Evolutionary conservation across 2,329 filamentous ascomycete species (phyloP).

Genomic region (Zalaria sp.): DNA sequence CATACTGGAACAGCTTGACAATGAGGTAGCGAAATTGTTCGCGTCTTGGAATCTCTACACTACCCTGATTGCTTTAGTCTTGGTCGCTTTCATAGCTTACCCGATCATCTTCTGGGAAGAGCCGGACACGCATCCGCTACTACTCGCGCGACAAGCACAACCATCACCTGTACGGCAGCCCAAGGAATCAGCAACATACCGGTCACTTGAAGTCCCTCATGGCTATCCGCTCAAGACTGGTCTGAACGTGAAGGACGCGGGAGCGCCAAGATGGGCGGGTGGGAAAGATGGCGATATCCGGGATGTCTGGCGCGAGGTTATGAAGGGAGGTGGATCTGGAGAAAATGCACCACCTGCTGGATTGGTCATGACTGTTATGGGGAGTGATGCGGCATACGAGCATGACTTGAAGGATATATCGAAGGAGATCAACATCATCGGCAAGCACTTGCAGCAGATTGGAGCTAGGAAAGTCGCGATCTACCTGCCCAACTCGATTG

Average conservation of each 20-base stretch:
- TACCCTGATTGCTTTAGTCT: slow-evolving; percentile 51
- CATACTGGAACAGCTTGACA: slow-evolving; percentile 55
- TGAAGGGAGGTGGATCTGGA: slow-evolving; percentile 33
- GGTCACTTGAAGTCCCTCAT: slow-evolving; percentile 72
- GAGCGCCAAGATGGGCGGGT: slow-evolving; percentile 65
- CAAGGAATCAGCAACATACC: slow-evolving; percentile 73
- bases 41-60: slow-evolving; percentile 74
- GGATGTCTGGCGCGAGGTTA: slow-evolving; percentile 71
- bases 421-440: slow-evolving; percentile 76
- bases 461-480: slow-evolving; percentile 62
- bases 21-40: slow-evolving; percentile 52
- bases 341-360: slow-evolving; percentile 50
- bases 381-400: slow-evolving; percentile 59
- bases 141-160: slow-evolving; percentile 73
- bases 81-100: slow-evolving; percentile 57
- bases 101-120: slow-evolving; percentile 58
- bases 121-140: slow-evolving; percentile 81
- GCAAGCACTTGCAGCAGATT: slow-evolving; percentile 57
- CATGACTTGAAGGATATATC: slow-evolving; percentile 59
- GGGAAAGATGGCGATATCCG: slow-evolving; percentile 81
- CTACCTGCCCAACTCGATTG: slow-evolving; percentile 85
- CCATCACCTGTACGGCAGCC: slow-evolving; percentile 67
- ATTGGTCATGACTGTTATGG: slow-evolving; percentile 65
- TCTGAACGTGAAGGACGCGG: slow-evolving; percentile 68
- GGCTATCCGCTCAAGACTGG: slow-evolving; percentile 67